Base-by-base conservation (phyloP, 768 basidiomycete species). In the Epithele typhae region DNA sequence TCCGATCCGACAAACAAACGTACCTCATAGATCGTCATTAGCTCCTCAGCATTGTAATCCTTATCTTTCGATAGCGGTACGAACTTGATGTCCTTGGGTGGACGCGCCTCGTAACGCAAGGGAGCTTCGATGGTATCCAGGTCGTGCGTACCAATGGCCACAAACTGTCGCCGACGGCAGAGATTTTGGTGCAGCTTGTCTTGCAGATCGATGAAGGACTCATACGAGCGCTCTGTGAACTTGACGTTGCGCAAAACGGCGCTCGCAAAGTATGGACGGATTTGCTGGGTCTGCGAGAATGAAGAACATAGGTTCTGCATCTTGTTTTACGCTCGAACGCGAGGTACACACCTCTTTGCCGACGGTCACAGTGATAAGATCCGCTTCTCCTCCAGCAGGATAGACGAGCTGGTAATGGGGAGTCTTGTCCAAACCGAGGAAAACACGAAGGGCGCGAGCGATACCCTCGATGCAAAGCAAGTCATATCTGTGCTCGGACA, bases 131-230 rank as follows among this genome's bases (percentile, higher is more conserved):
- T 68, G 3, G 88, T 91, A 65, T 97, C 93, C 40, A 99, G 68
- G 68, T 99, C 96, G 57, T 99, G 96, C 2, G 96, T 99, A 46
- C 96, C 96, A 54, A 99, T 96, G 17, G 96, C 81, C 38, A 95
- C 96, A 36, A 99, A 79, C 60, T 87, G 89, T 47, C 96, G 75
- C 54, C 87, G 75, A 47, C 96, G 76, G 60, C 91, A 93, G 25
- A 99, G 79, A 66, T 99, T 99, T 61, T 94, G 88, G 63, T 99
- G 96, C 40, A 99, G 75, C 67, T 98, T 99, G 63, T 99, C 96
- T 69, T 99, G 96, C n/a, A 99, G 72, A 62, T 98, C 96, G 57
- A 99, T 95, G 79, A 99, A 98, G 52, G 91, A 93, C 21, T 87
- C 88, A 63, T 98, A 98, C 32, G 90, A 92, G 42, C 78, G 75